Evolutionary conservation across 148 eudicot genomes (phyloP).

Genomic region (Vaccinium myrtillus): DNA sequence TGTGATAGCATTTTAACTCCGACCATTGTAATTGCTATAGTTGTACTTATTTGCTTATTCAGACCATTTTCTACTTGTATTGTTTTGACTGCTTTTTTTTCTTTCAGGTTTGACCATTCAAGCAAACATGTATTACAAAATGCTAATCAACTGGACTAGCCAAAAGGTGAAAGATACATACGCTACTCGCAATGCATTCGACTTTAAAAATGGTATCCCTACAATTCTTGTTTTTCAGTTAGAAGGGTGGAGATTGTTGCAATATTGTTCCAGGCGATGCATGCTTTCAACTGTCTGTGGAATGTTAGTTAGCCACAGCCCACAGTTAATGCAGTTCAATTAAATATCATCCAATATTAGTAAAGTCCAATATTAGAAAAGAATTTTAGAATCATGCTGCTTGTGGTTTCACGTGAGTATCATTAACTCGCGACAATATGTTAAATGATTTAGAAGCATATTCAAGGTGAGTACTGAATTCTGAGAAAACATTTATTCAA

Average conservation of each 20-base stretch:
- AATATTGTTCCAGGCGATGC: neutral
- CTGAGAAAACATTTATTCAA: neutral
- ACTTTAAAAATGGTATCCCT: conserved; percentile 77
- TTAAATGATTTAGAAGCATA: conserved; percentile 7
- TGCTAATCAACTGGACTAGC: conserved; percentile 97
- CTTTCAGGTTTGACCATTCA: conserved; percentile 85
- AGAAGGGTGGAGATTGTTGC: conserved; percentile 3
- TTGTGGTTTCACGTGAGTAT: neutral
- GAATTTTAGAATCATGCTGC: neutral
- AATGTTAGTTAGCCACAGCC: neutral
- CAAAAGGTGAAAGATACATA: conserved; percentile 87
- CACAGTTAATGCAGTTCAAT: neutral
- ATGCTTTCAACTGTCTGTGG: neutral
- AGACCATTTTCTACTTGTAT: neutral
- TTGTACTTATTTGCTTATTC: neutral
- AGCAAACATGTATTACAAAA: conserved; percentile 88
- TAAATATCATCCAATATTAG: neutral
- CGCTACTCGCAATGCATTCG: conserved; percentile 72
- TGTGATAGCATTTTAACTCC: neutral
- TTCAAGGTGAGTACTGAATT: neutral
- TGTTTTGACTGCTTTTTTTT: conserved; percentile 8
- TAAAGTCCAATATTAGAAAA: neutral
- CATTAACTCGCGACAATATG: neutral
- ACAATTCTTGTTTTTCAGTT: conserved; percentile 11
- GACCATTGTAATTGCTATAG: neutral